Evolutionary conservation across 2,329 filamentous ascomycete species (phyloP).

Genomic region (Calonectria henricotiae): DNA sequence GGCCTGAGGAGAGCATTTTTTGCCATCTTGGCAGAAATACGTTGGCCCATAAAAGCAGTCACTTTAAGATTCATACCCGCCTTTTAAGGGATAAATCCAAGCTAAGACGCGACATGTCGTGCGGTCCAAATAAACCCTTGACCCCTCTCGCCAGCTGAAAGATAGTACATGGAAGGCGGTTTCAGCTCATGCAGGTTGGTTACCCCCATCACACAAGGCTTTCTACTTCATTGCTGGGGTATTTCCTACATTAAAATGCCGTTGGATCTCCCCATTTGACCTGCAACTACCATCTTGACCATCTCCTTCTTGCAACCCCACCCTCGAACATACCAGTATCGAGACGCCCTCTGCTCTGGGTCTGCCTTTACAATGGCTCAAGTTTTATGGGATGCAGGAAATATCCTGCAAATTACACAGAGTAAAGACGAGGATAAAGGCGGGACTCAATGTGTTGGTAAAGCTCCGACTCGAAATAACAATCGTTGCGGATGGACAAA

Average conservation of each 20-base stretch:
- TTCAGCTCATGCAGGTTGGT: constrained; percentile 6
- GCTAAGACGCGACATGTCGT: no score
- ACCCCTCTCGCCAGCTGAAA: not conserved
- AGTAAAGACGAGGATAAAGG: not conserved
- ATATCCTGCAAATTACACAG: constrained; percentile 3
- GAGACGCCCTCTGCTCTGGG: not conserved
- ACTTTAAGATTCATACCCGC: no score
- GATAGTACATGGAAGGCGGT: not conserved
- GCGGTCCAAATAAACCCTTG: no score
- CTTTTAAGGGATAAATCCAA: no score
- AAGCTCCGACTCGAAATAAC: not conserved
- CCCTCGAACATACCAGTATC: not conserved
- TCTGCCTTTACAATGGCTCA: not conserved
- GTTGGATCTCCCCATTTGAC: not conserved
- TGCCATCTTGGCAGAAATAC: no score
- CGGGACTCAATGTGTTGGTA: not conserved
- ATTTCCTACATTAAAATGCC: not conserved
- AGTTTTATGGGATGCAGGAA: constrained; percentile 1
- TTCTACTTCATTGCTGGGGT: not conserved
- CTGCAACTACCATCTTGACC: not conserved
- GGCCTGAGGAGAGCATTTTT: no score
- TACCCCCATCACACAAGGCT: constrained; percentile 2
- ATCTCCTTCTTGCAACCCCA: not conserved
- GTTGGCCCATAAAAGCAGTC: no score
- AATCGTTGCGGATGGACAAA: constrained; percentile 1